phyloP scores from a whole-genome alignment of 768 basidiomycete genomes.

The Asterophora parasitica region DNA sequence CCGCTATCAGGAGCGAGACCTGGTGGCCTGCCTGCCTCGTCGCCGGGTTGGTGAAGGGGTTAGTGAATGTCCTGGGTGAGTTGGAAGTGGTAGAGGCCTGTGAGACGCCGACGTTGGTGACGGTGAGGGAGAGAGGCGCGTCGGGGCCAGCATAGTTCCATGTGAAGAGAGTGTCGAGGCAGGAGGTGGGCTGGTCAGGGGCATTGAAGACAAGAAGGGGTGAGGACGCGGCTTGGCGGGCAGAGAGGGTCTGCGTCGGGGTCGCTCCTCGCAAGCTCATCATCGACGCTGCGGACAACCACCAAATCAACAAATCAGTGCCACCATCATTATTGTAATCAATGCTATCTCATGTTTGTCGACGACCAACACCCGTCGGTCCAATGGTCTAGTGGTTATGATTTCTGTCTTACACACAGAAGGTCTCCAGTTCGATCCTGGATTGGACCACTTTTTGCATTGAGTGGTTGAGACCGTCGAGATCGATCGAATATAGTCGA shows the following conservation, averaged over 20 bases:
- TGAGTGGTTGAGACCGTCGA: too few species aligned
- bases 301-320: not conserved
- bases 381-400: constrained; percentile 44
- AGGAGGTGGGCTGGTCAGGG: constrained; percentile 20
- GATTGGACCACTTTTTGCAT: constrained; percentile 22
- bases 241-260: not conserved
- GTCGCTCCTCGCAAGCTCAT: constrained; percentile 6
- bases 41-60: constrained; percentile 1
- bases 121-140: constrained; percentile 26
- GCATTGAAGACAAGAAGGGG: constrained; percentile 20
- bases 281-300: constrained; percentile 1
- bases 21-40: too few species aligned
- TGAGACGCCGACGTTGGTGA: constrained; percentile 34
- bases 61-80: constrained; percentile 8
- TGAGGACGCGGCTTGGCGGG: constrained; percentile 8
- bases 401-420: constrained; percentile 38
- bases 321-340: not conserved
- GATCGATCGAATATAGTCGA: too few species aligned
- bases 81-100: constrained; percentile 17
- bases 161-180: constrained; percentile 21
- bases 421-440: constrained; percentile 36
- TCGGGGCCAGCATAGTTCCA: constrained; percentile 38
- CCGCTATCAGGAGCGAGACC: constrained; percentile 22
- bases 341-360: not conserved
- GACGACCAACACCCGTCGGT: constrained; percentile 9